Conservation (phyloP, 2,329 filamentous ascomycete species). For the Fusarium citri region DNA sequence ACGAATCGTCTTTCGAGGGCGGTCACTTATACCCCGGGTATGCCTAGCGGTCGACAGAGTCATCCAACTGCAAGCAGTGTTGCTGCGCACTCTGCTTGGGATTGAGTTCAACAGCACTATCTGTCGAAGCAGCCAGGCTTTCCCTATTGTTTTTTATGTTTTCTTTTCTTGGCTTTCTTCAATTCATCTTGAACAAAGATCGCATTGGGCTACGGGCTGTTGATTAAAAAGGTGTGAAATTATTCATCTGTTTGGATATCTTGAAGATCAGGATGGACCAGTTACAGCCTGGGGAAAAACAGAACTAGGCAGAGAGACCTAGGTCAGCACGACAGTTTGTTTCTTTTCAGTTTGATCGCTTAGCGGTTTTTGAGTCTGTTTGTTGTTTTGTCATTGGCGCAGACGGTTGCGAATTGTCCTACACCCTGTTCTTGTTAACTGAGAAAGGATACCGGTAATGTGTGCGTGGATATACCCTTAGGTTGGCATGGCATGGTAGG, state of each 20-base stretch:
- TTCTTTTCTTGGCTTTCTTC: not conserved
- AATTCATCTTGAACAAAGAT: constrained; percentile 2
- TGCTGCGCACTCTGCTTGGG: constrained; percentile 25
- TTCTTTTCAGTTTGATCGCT: not conserved
- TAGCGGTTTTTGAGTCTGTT: not conserved
- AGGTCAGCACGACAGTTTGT: constrained; percentile 18
- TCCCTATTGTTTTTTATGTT: not conserved
- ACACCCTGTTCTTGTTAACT: constrained; percentile 29
- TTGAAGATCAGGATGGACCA: constrained; percentile 9
- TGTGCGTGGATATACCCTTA: constrained; percentile 20
- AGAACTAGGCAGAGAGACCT: constrained; percentile 30
- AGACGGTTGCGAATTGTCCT: constrained; percentile 3
- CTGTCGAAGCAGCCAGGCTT: not conserved
- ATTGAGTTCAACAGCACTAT: constrained; percentile 1
- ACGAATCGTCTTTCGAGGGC: constrained; percentile 46
- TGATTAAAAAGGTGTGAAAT: not conserved
- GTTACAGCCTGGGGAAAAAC: constrained; percentile 36
- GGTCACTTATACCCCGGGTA: constrained; percentile 43
- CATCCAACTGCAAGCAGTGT: constrained; percentile 17
- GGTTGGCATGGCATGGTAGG: not conserved
- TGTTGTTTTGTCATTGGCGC: constrained; percentile 13
- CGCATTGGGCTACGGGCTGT: not conserved
- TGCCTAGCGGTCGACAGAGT: constrained; percentile 9
- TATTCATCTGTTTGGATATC: not conserved
- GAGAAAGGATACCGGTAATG: constrained; percentile 19